Evolutionary conservation across 2,329 filamentous ascomycete species (phyloP).

Genomic region (Chrysosporium keratinophilum): DNA sequence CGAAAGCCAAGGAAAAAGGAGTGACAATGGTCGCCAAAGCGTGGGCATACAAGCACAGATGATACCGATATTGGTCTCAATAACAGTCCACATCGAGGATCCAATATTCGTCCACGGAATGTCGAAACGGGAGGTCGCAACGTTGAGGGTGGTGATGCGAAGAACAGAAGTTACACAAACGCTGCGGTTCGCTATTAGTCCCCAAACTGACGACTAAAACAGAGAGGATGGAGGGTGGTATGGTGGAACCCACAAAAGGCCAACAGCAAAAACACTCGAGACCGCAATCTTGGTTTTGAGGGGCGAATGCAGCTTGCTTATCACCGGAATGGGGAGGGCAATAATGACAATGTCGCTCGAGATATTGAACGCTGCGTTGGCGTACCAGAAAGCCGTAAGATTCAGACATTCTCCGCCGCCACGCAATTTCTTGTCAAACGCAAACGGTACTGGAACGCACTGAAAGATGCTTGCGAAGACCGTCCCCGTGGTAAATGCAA

Average conservation of each 20-base stretch:
- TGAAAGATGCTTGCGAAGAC: constrained; percentile 42
- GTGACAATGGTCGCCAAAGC: constrained; percentile 22
- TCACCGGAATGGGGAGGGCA: constrained; percentile 26
- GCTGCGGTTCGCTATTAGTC: constrained; percentile 15
- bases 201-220: background rate
- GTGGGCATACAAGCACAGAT: constrained; percentile 33
- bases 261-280: constrained; percentile 30
- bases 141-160: constrained; percentile 27
- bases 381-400: constrained; percentile 41
- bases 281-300: constrained; percentile 43
- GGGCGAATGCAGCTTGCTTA: constrained; percentile 25
- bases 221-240: background rate
- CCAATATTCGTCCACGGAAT: constrained; percentile 22
- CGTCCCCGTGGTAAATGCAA: constrained; percentile 40
- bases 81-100: constrained; percentile 29
- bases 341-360: constrained; percentile 29
- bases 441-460: constrained; percentile 40
- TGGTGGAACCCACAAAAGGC: constrained; percentile 26
- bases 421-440: constrained; percentile 37
- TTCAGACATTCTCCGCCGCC: constrained; percentile 35
- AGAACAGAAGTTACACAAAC: constrained; percentile 25
- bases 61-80: constrained; percentile 29
- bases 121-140: constrained; percentile 19
- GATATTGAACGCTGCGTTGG: constrained; percentile 36
- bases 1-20: constrained; percentile 18